Evolutionary conservation across 306 rosid genomes (phyloP).

Genomic region (Begonia masoniana): DNA sequence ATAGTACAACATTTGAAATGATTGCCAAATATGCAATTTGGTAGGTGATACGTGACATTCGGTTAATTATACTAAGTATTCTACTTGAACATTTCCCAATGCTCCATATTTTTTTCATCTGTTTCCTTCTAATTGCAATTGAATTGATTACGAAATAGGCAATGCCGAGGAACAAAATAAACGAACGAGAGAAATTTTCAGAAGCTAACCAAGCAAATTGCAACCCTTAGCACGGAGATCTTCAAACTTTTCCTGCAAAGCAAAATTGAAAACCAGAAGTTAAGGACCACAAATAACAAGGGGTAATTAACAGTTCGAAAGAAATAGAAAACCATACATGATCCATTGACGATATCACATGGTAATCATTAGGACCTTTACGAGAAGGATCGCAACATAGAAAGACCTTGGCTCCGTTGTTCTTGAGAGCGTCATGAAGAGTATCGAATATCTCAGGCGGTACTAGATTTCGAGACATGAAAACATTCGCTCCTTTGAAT

Average conservation of each 20-base stretch:
- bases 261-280: background rate
- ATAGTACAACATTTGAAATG: too few species aligned
- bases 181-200: background rate
- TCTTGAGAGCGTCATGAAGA: constrained; percentile 76
- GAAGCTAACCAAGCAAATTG: constrained; percentile 48
- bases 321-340: constrained; percentile 30
- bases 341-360: constrained; percentile 57
- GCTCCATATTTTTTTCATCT: background rate
- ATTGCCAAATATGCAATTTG: too few species aligned
- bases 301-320: background rate
- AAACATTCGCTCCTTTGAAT: constrained; percentile 60
- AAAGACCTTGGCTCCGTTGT: constrained; percentile 57
- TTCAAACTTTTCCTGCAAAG: constrained; percentile 62
- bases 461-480: constrained; percentile 85
- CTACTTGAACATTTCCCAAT: too few species aligned
- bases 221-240: constrained; percentile 75
- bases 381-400: constrained; percentile 87
- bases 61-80: too few species aligned
- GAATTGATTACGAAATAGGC: too few species aligned
- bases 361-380: constrained; percentile 58
- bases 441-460: constrained; percentile 81
- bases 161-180: too few species aligned
- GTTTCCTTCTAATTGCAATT: background rate
- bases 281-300: constrained; percentile 2
- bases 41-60: too few species aligned